phyloP scores from a whole-genome alignment of 345 rosid genomes.

The Hibiscus trionum region DNA sequence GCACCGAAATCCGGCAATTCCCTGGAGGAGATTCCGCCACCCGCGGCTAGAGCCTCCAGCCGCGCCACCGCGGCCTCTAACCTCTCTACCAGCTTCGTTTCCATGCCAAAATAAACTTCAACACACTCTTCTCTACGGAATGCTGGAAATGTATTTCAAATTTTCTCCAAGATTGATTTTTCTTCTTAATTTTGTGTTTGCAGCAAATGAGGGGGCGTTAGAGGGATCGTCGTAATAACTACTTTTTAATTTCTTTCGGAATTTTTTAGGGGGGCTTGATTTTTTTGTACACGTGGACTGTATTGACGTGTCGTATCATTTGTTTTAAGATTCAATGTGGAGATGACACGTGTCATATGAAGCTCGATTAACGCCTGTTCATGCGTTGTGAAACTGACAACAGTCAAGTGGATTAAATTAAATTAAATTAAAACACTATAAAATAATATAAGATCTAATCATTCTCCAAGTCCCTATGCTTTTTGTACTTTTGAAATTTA shows the following conservation, averaged over 20 bases:
- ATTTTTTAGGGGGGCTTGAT: neutral
- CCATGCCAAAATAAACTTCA: conserved; percentile 37
- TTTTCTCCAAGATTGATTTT: neutral
- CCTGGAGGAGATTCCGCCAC: conserved; percentile 25
- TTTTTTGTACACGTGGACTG: neutral
- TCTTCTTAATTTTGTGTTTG: neutral
- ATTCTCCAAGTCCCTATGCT: no score
- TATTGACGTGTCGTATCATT: neutral
- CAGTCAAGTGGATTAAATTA: neutral
- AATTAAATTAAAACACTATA: neutral
- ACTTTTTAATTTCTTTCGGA: neutral
- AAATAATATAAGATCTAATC: no score
- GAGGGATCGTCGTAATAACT: neutral
- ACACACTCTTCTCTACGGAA: neutral
- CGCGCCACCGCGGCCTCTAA: conserved; percentile 78
- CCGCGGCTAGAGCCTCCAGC: conserved; percentile 52
- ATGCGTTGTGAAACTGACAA: neutral
- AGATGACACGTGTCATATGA: neutral
- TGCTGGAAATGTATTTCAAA: neutral
- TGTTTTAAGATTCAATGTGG: neutral
- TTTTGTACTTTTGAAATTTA: no score
- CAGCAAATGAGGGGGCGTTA: conserved; percentile 8
- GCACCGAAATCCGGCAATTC: conserved; percentile 8
- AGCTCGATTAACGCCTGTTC: neutral
- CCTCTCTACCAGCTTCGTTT: conserved; percentile 59